Evolutionary conservation across 2,329 filamentous ascomycete species (phyloP).

Genomic region (Fusarium sterilihyphosum): DNA sequence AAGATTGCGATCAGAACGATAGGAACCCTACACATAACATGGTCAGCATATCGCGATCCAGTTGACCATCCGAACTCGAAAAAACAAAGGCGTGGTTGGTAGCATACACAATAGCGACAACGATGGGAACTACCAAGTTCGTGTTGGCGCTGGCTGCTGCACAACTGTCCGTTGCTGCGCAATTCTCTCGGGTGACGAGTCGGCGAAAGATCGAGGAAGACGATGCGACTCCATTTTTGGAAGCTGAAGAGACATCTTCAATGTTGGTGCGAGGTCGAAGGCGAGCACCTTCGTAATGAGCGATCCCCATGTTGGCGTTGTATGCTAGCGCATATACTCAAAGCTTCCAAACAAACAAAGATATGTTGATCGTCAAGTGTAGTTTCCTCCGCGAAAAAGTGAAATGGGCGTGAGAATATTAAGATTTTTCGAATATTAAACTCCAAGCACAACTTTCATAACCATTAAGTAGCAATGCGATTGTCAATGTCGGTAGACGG

Average conservation of each 20-base stretch:
- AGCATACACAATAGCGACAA: slow-evolving; percentile 76
- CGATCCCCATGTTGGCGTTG: slow-evolving; percentile 34
- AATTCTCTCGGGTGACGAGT: slow-evolving; percentile 36
- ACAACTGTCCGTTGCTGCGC: slow-evolving; percentile 55
- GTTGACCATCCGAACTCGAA: neutral
- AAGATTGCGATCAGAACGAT: slow-evolving; percentile 72
- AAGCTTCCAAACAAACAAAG: slow-evolving; percentile 17
- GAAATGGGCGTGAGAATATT: slow-evolving; percentile 27
- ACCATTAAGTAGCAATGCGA: slow-evolving; percentile 36
- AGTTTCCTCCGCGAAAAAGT: slow-evolving; percentile 20
- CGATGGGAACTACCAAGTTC: slow-evolving; percentile 70
- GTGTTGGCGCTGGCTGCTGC: slow-evolving; percentile 60
- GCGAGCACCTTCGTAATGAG: slow-evolving; percentile 29
- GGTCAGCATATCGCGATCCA: slow-evolving; percentile 30
- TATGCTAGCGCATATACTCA: slow-evolving; percentile 19
- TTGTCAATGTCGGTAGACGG: slow-evolving; percentile 12
- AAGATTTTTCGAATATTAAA: slow-evolving; percentile 34
- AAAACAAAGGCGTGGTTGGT: neutral
- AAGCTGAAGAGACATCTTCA: slow-evolving; percentile 23
- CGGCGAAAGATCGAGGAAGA: slow-evolving; percentile 30
- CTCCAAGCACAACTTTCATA: slow-evolving; percentile 28
- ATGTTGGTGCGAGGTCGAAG: slow-evolving; percentile 45
- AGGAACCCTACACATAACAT: slow-evolving; percentile 71
- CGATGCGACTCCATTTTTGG: neutral
- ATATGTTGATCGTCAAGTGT: slow-evolving; percentile 10